Evolutionary conservation across 257 asterid species (phyloP), one percentile per base, ranked within the genome.

Genomic region (Solanum neorickii): DNA sequence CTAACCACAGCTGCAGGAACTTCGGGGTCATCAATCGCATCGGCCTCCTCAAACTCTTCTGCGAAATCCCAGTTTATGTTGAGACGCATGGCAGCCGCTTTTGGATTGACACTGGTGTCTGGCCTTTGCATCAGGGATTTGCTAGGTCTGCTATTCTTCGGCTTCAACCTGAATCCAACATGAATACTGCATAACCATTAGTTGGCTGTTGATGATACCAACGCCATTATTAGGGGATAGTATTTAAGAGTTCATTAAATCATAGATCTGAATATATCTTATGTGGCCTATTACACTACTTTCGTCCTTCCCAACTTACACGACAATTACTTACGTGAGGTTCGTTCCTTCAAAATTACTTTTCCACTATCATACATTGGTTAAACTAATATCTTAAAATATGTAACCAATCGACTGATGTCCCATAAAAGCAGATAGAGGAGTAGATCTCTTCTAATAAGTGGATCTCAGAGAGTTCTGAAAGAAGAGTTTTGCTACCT

Each of bases 41-140:
- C 37, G 10, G 39, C 86, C n/a, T 93, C 98, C 78, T 91, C 95
- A 86, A 95, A 91, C 90, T 93, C 98, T 37, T 98, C 98, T 41
- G 98, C 96, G 80, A 94, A 90, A 90, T 96, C 98, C 98, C 98
- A 95, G 83, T 94, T 98, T 60, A 95, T 75, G 80, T 93, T 94
- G 75, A 95, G 94, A 91, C 95, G 92, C 92, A 93, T 94, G 84
- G 98, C 95, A 84, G 96, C 98, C 89, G 87, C 96, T 88, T 88
- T 86, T 14, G 92, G 94, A 90, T 94, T 90, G 84, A 95, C 77
- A 82, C 98, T 98, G 2, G 96, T 94, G 90, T 95, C 95, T 95
- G 84, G 93, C 90, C 90, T 88, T 94, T 29, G 96, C 99, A 88
- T 97, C 86, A 92, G 86, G 52, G 98, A 94, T 92, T 91, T 94